Base-by-base conservation (phyloP, 2,329 filamentous ascomycete species). In the Pseudonectria buxi region DNA sequence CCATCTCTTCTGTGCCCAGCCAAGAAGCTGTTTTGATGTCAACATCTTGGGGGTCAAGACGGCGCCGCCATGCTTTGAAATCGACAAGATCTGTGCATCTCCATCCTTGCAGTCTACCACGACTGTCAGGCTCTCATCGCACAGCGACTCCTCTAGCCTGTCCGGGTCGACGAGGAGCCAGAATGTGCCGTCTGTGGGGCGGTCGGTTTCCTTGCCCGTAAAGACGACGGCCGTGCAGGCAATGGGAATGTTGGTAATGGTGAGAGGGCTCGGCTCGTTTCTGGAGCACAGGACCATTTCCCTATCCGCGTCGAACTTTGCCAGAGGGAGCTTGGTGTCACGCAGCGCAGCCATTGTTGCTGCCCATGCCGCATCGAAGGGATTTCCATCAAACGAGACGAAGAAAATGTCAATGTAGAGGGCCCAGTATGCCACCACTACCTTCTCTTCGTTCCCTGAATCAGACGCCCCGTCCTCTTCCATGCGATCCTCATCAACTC, bases 361-460 rank as follows among this genome's bases (percentile, higher is more conserved):
- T 1, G 83, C 75, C 89, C 90, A 96, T 0, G 87, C 86, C 1
- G 86, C 85, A 54, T 98, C 90, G 46, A 96, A 89, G 2, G 87
- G 78, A 53, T 92, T 94, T 6, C 90, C 90, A 45, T 95, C 89
- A 32, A 95, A 78, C 0, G 86, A 94, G 47, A 98, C 82, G 63
- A 95, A 92, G 55, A 95, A 76, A n/a, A 95, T 72, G 56, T 96
- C 90, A 46, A 98, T 85, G 61, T 95, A 95, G 14, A 98, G 76
- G 9, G 86, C 81, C 92, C 90, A 98, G 61, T 94, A 96, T 0
- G 83, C 92, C 57, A 85, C 90, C 10, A 90, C 62, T n/a, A 56
- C 56, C 6, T 56, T 57, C 10, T 64, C 59, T 29, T 59, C 63
- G 12, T 51, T 56, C 26, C 56, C 54, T 5, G 63, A 55, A 4